A percentile compares a stretch with the other conserved stretches of the same genome.
These are phyloP conservation scores for Alternaria sp. DNA, from an alignment of 2,329 filamentous ascomycete species.

Conservation along the genomic window DNA sequence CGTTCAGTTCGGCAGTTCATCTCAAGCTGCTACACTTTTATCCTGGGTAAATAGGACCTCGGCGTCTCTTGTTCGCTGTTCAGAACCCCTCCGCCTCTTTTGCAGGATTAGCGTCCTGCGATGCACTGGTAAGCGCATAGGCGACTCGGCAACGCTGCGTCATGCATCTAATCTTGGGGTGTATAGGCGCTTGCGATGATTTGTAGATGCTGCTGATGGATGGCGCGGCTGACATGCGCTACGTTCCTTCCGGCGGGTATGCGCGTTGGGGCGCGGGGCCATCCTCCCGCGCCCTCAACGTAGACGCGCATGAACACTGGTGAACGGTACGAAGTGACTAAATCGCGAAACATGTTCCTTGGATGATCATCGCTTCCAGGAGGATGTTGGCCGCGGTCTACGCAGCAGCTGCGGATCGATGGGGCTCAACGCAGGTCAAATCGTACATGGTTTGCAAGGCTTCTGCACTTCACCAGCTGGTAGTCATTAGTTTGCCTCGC, in stretches of 20 bases:
- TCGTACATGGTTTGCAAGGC: neutral
- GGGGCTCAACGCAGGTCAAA: neutral
- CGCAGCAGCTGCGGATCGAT: neutral
- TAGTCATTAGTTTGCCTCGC: neutral
- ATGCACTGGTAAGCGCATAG: conserved; percentile 22
- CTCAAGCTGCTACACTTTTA: neutral
- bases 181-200: conserved; percentile 25
- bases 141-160: conserved; percentile 11
- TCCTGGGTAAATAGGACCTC: conserved; percentile 9
- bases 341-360: neutral
- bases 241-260: conserved; percentile 5
- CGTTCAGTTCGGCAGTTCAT: conserved; percentile 14
- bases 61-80: neutral
- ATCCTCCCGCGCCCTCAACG: conserved; percentile 8
- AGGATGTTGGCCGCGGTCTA: neutral
- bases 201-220: conserved; percentile 18
- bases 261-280: conserved; percentile 7
- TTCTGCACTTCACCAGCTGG: neutral
- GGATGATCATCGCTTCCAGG: neutral
- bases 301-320: neutral
- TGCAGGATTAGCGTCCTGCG: conserved; percentile 14
- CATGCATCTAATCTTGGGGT: conserved; percentile 23
- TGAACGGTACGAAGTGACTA: neutral
- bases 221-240: conserved; percentile 28
- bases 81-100: conserved; percentile 4